Evolutionary conservation across 129 eudicot genomes (phyloP).

Genomic region (Lonicera japonica): DNA sequence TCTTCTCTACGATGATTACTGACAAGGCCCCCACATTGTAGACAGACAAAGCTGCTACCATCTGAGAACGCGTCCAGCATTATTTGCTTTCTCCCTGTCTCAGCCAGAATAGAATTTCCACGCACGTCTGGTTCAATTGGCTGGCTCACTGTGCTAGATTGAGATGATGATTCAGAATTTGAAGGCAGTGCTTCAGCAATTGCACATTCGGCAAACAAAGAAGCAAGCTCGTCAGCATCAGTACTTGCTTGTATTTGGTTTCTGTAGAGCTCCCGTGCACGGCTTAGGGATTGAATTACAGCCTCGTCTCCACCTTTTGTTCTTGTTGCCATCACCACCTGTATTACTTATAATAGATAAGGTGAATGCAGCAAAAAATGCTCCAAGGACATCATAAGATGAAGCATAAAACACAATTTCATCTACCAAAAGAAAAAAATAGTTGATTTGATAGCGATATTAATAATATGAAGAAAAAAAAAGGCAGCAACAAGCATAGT

Average conservation of each 20-base stretch:
- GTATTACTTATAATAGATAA: not conserved
- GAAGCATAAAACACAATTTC: too few relatives aligned
- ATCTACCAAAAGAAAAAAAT: too few relatives aligned
- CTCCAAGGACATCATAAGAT: not conserved
- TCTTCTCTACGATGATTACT: constrained; percentile 67
- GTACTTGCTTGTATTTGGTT: constrained; percentile 47
- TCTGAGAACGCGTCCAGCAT: constrained; percentile 71
- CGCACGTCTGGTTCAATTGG: constrained; percentile 34
- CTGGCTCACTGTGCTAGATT: constrained; percentile 2
- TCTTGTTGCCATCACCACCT: constrained; percentile 73
- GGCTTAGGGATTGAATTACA: constrained; percentile 42
- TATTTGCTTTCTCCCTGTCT: constrained; percentile 60
- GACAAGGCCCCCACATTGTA: constrained; percentile 77
- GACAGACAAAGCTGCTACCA: constrained; percentile 76
- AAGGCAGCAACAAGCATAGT: too few relatives aligned
- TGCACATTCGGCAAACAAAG: constrained; percentile 83
- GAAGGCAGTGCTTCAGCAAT: constrained; percentile 62
- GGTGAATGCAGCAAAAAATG: not conserved
- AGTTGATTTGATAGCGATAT: too few relatives aligned
- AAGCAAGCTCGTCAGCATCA: constrained; percentile 73
- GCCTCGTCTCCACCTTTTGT: constrained; percentile 65
- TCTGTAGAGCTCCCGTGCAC: constrained; percentile 66
- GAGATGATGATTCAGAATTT: constrained; percentile 12
- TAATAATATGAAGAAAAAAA: too few relatives aligned
- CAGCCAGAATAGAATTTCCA: constrained; percentile 61